Evolutionary conservation across 2,329 filamentous ascomycete species (phyloP).

Genomic region (Periconia sp.): DNA sequence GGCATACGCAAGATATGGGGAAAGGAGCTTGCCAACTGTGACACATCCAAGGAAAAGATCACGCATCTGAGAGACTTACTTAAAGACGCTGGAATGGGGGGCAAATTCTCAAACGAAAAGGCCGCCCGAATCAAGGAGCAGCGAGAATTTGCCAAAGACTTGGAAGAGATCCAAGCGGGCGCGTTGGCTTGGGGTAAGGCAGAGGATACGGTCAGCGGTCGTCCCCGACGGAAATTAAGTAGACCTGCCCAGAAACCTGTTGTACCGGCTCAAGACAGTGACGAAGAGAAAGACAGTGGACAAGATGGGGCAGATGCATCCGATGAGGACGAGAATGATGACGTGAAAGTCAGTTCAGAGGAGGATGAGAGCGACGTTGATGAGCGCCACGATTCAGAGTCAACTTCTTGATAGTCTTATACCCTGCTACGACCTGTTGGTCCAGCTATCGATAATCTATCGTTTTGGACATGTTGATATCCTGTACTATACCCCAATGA

Average conservation of each 20-base stretch:
- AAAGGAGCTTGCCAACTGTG: slow-evolving; percentile 78
- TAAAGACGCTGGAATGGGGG: slow-evolving; percentile 82
- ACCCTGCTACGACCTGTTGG: not conserved
- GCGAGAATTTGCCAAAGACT: slow-evolving; percentile 81
- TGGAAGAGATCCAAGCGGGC: slow-evolving; percentile 84
- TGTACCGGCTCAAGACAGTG: slow-evolving; percentile 29
- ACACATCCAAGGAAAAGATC: slow-evolving; percentile 79
- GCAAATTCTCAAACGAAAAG: slow-evolving; percentile 83
- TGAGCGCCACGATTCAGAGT: not conserved
- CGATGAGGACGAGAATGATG: slow-evolving; percentile 16
- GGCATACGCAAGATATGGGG: slow-evolving; percentile 92
- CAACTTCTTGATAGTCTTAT: not conserved
- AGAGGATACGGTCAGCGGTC: slow-evolving; percentile 31
- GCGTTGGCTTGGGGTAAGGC: slow-evolving; percentile 74
- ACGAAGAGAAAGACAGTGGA: slow-evolving; percentile 26
- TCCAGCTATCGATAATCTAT: not conserved
- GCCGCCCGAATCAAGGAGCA: slow-evolving; percentile 86
- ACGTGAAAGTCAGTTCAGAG: slow-evolving; percentile 20
- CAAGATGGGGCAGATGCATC: too few relatives aligned
- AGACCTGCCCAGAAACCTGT: slow-evolving; percentile 25
- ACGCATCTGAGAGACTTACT: slow-evolving; percentile 80
- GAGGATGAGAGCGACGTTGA: slow-evolving; percentile 14
- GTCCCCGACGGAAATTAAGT: slow-evolving; percentile 34
- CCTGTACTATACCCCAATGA: too few relatives aligned
- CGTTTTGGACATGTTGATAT: too few relatives aligned